Percentiles rank a stretch among this genome's conserved stretches.
phyloP scores from a whole-genome alignment of 805 yeast species.

The Teunomyces aglyptinius region DNA sequence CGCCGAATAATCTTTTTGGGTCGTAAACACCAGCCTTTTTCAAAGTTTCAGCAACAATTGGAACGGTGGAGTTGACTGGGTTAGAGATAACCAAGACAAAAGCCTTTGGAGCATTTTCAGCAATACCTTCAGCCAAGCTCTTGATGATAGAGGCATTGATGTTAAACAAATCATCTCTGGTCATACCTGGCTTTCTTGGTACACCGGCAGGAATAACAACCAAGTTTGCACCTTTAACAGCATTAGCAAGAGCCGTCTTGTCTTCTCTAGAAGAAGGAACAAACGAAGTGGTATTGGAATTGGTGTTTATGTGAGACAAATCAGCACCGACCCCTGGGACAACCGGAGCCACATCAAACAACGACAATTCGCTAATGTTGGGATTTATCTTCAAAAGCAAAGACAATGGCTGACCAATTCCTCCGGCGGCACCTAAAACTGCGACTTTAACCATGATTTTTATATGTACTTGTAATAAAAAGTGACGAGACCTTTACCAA shows the following conservation, averaged over 20 bases:
- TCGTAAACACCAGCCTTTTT: conserved; percentile 65
- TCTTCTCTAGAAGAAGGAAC: conserved; percentile 57
- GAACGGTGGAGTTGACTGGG: conserved; percentile 93
- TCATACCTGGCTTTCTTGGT: conserved; percentile 94
- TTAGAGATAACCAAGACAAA: conserved; percentile 81
- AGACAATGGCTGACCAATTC: conserved; percentile 91
- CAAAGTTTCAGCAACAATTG: conserved; percentile 80
- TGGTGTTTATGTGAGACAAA: conserved; percentile 76
- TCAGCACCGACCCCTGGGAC: conserved; percentile 84
- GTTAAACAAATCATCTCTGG: conserved; percentile 83
- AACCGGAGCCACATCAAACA: conserved; percentile 80
- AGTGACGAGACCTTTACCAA: not conserved
- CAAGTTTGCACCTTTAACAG: conserved; percentile 46
- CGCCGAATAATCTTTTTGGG: conserved; percentile 78
- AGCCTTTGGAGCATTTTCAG: conserved; percentile 69
- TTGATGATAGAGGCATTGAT: conserved; percentile 81
- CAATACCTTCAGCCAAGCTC: conserved; percentile 72
- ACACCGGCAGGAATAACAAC: conserved; percentile 80
- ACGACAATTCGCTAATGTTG: conserved; percentile 61
- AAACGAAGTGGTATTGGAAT: conserved; percentile 56
- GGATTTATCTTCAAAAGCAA: conserved; percentile 72
- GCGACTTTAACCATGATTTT: conserved; percentile 62
- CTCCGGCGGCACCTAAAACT: conserved; percentile 90
- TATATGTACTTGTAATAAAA: not conserved
- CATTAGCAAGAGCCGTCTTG: conserved; percentile 42